Evolutionary conservation across 352 stramenopile genomes (phyloP).

Genomic region (Globisporangium cylindrosporum): DNA sequence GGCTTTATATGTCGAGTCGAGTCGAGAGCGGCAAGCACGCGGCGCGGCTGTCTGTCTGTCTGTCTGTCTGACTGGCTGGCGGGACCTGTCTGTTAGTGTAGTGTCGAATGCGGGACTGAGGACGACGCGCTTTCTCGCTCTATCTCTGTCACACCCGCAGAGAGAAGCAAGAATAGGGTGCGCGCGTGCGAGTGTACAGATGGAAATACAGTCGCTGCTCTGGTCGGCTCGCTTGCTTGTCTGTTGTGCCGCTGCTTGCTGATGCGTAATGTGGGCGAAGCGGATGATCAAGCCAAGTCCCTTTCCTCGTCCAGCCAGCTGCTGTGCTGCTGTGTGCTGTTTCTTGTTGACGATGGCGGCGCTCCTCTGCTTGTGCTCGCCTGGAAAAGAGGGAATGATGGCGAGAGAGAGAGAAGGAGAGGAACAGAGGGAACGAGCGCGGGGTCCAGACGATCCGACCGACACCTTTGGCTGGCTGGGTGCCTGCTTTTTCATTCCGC

Average conservation of each 20-base stretch:
- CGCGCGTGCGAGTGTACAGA: not conserved
- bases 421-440: not conserved
- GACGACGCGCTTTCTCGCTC: not conserved
- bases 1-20: not conserved
- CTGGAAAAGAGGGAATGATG: not conserved
- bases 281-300: not conserved
- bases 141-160: not conserved
- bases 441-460: not conserved
- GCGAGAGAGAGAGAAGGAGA: not conserved
- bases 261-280: not conserved
- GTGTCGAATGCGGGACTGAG: not conserved
- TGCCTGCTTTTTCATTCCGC: too few species aligned
- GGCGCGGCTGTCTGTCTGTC: not conserved
- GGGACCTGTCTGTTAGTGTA: not conserved
- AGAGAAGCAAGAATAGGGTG: not conserved
- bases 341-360: not conserved
- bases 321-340: too few species aligned
- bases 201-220: not conserved
- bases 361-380: not conserved
- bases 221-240: not conserved
- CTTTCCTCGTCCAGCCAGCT: not conserved
- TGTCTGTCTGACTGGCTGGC: not conserved
- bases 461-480: not conserved
- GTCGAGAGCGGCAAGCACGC: not conserved
- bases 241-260: not conserved